Base-by-base conservation (phyloP, 2,329 filamentous ascomycete species). In the Colletotrichum sp. region DNA sequence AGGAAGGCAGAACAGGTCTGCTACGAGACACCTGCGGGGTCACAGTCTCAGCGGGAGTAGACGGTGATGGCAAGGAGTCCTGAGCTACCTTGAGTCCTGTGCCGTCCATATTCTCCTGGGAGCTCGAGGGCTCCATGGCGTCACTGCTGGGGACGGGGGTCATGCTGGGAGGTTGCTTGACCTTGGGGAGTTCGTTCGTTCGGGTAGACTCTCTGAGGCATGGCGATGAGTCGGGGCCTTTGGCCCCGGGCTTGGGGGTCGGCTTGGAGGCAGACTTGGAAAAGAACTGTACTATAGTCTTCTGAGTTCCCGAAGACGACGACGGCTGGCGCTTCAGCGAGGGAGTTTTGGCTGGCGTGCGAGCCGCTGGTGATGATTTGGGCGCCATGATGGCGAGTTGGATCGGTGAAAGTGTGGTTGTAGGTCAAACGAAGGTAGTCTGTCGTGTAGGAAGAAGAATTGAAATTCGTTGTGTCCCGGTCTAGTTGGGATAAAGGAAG, bases 81-180 rank as follows among this genome's bases (percentile, higher is more conserved):
- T 89, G 86, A 80, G 88, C 88, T 83, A 90, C 89, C 84, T 90
- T 88, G 77, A 81, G 78, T 57, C 83, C 84, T 74, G 85, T 85
- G 77, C 85, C 80, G 64, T 72, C 87, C 72, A 91, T 88, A 77
- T 94, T 93, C 79, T 94, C 92, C 77, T 94, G 92, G 1, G 93
- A 94, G 83, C 92, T 94, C 1, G 90, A 88, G 26, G 92, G 92
- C 69, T 93, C 92, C 30, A 92, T 83, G 43, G 90, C 90, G 84
- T 98, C 95, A 84, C 95, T 98, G 84, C 95, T 98, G 7, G 95
- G 94, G 7, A 94, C 90, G 6, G 95, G 95, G 0, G 95, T 96
- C 74, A 93, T 86, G 74, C 88, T 88, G 48, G 86, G 74, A 80
- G 85, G 75, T 80, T 85, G 79, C 80, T 87, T 80, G 79, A 83